phyloP scores from a whole-genome alignment of 108 stramenopile genomes.

The Epithemia pelagica region DNA sequence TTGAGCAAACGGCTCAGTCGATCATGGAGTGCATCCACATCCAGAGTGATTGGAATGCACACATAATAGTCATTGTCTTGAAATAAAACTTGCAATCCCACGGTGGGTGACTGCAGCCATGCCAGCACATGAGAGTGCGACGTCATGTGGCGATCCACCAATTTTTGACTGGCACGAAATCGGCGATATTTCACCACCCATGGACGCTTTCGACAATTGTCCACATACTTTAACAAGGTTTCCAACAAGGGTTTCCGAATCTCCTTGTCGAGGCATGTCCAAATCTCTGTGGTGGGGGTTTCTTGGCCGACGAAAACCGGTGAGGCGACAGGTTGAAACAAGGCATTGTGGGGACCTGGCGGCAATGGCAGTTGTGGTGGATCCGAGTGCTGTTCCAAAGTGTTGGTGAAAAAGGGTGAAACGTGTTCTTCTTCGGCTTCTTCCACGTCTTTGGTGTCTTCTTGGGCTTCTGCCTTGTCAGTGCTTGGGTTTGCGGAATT shows the following conservation, averaged over 20 bases:
- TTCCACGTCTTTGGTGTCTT: slow-evolving; percentile 3
- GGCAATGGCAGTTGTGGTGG: neutral
- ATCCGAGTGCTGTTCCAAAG: neutral
- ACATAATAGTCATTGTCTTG: slow-evolving; percentile 27
- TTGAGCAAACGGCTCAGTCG: slow-evolving; percentile 2
- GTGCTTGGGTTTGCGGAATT: slow-evolving; percentile 49
- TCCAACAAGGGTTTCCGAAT: slow-evolving; percentile 20
- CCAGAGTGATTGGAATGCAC: slow-evolving; percentile 32
- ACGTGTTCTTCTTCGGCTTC: neutral
- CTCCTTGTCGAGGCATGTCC: slow-evolving; percentile 16
- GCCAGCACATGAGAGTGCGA: neutral
- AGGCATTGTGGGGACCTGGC: neutral
- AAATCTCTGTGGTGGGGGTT: neutral
- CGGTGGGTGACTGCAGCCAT: slow-evolving; percentile 1
- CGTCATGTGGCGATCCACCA: slow-evolving; percentile 43
- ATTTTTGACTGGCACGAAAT: slow-evolving; percentile 61
- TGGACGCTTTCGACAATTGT: slow-evolving; percentile 50
- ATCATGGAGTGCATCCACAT: slow-evolving; percentile 19
- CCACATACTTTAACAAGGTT: slow-evolving; percentile 54
- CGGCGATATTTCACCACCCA: slow-evolving; percentile 55
- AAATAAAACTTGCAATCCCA: slow-evolving; percentile 37
- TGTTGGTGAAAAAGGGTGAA: neutral
- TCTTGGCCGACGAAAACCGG: neutral
- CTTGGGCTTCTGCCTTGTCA: slow-evolving; percentile 33
- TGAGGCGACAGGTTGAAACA: slow-evolving; percentile 6